Evolutionary conservation across 371 early-diverging fungal species (phyloP).

Genomic region (Syncephalastrum sp.): DNA sequence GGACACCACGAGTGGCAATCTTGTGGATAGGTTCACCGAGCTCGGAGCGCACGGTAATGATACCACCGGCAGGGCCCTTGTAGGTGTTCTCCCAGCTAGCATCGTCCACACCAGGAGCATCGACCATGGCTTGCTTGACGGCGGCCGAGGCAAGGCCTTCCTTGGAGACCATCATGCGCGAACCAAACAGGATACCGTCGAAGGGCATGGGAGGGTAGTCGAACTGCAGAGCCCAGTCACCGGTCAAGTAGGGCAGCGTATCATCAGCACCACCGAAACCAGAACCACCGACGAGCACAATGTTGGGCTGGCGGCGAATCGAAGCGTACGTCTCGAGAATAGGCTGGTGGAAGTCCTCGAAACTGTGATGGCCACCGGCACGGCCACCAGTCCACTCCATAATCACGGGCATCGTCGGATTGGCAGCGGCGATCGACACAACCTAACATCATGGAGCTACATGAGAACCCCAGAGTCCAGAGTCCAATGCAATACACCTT

Average conservation of each 20-base stretch:
- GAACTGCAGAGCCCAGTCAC: constrained; percentile 86
- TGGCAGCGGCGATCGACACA: constrained; percentile 85
- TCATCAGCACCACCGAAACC: constrained; percentile 93
- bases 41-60: constrained; percentile 93
- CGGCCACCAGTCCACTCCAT: constrained; percentile 98
- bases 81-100: constrained; percentile 93
- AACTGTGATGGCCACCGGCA: constrained; percentile 96
- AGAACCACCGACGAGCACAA: constrained; percentile 89
- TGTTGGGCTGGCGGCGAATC: constrained; percentile 84
- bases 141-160: constrained; percentile 82
- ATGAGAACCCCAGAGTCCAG: constrained; percentile 3
- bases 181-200: constrained; percentile 92
- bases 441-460: constrained; percentile 35
- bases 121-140: constrained; percentile 91
- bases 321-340: constrained; percentile 92
- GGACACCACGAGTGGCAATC: constrained; percentile 93
- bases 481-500: neutral
- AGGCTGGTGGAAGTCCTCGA: constrained; percentile 94
- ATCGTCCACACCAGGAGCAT: constrained; percentile 87
- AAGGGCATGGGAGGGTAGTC: constrained; percentile 95
- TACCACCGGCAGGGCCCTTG: constrained; percentile 87
- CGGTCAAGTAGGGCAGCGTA: constrained; percentile 92
- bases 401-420: constrained; percentile 89
- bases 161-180: constrained; percentile 95
- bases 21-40: constrained; percentile 97